phyloP scores from a whole-genome alignment of 169 alveolate genomes.

The Plasmodium gaboni region DNA sequence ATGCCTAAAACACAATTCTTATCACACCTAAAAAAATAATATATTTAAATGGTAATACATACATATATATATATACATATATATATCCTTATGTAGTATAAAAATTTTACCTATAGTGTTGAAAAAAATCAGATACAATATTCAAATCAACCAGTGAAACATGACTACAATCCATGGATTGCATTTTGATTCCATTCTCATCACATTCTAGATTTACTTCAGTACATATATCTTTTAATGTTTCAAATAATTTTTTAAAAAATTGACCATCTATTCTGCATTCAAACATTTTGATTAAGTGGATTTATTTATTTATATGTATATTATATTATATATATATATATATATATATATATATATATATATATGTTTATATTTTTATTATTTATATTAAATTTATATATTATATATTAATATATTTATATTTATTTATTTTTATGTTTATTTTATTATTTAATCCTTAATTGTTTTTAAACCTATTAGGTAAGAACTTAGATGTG shows the following conservation, averaged over 20 bases:
- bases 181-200: conserved; percentile 91
- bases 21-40: conserved; percentile 86
- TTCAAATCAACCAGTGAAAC: conserved; percentile 90
- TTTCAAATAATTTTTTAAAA: conserved; percentile 86
- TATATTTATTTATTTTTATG: neutral
- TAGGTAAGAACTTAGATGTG: too few species aligned
- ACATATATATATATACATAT: neutral
- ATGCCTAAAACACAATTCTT: conserved; percentile 86
- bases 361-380: neutral
- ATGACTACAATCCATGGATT: conserved; percentile 94
- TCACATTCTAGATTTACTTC: conserved; percentile 92
- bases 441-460: neutral
- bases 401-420: neutral
- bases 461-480: too few species aligned
- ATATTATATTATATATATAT: neutral
- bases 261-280: conserved; percentile 87
- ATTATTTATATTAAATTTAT: neutral
- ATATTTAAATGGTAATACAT: neutral
- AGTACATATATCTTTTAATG: conserved; percentile 90
- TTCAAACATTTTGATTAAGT: conserved; percentile 80
- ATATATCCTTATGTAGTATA: too few species aligned
- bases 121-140: conserved; percentile 91
- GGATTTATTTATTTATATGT: neutral
- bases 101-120: conserved; percentile 81
- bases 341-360: neutral